Evolutionary conservation across 139 green algal species (phyloP), one percentile per base, ranked within the genome.

Genomic region (Tetradesmus obliquus): DNA sequence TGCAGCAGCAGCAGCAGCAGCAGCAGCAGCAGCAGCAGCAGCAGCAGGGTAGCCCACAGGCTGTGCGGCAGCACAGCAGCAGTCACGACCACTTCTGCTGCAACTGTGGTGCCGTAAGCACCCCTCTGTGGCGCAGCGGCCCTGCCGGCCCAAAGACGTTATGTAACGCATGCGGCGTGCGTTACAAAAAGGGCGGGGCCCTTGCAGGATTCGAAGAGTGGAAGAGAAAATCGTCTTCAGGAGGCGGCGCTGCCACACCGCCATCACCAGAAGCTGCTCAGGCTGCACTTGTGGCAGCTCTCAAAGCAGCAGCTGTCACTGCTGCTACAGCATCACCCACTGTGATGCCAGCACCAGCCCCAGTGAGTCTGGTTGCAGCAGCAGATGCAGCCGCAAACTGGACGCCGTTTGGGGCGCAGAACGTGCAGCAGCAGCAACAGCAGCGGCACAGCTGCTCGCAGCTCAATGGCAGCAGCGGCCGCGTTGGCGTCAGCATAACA

Each of bases 81-180:
- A 88, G 24, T 10, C 87, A 24, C 72, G 84, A 32, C 71, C 58
- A n/a, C 95, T 93, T 24, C 12, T 97, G 95, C 94, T 88, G 88
- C 51, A 95, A 97, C 91, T 97, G 95, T 87, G 94, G 90, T 24
- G 92, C 90, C 55, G 74, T 90, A 74, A 51, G 54, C 2, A 97
- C 96, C 4, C 95, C 95, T 24, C 96, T 98, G 93, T 98, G 96
- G 96, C 92, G 96, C 6, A 94, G 91, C 74, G 96, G 96, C 15
- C 96, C 96, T 24, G 91, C 96, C 32, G 96, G 96, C 2, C 96
- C 95, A 0, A 94, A 95, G 81, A 97, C 96, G 58, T 92, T 98
- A 32, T 98, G 96, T 93, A 98, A 98, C 86, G 95, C 96, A 20
- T 98, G 96, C 87, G 96, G 96, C 20, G 96, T 98, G 88, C 93